Evolutionary conservation across 23 red algal genomes (phyloP).

Genomic region (Rhodosorus marinus): DNA sequence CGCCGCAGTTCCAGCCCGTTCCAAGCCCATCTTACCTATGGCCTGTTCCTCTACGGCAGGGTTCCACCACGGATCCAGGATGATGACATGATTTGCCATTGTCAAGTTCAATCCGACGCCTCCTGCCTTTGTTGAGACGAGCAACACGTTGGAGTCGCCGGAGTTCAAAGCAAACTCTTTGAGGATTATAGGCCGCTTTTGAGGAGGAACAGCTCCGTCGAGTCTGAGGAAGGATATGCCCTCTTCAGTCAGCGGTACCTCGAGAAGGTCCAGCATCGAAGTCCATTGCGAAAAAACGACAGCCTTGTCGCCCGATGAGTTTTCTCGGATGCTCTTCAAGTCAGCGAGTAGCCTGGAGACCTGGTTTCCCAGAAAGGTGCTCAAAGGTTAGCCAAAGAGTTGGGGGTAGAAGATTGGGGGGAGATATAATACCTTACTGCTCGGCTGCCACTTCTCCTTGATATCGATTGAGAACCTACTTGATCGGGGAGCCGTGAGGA

Average conservation of each 20-base stretch:
- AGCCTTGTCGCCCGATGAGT: slow-evolving; percentile 38
- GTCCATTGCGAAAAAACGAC: slow-evolving; percentile 95
- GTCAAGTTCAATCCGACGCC: slow-evolving; percentile 46
- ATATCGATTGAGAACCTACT: neutral
- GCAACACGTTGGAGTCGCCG: neutral
- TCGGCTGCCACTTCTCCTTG: neutral
- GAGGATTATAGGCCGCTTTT: neutral
- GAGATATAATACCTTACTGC: slow-evolving; percentile 39
- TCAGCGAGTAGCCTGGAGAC: too few relatives aligned
- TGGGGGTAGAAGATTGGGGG: too few relatives aligned
- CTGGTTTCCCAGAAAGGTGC: too few relatives aligned
- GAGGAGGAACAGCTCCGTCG: slow-evolving; percentile 1
- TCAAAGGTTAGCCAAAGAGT: too few relatives aligned
- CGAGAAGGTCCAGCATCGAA: slow-evolving; percentile 61
- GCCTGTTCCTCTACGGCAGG: slow-evolving; percentile 68
- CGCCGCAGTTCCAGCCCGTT: neutral
- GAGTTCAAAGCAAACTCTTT: neutral
- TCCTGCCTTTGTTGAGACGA: slow-evolving; percentile 29
- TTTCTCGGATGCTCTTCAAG: too few relatives aligned
- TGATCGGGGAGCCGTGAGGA: neutral
- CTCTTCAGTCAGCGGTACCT: slow-evolving; percentile 20
- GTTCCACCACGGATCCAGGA: slow-evolving; percentile 82
- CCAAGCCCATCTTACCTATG: too few relatives aligned
- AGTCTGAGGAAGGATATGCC: neutral
- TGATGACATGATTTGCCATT: slow-evolving; percentile 17